Percentiles rank a stretch among this genome's conserved stretches.
Evolutionary conservation across 116 monocot species (phyloP).

Genomic region (Trichopus zeylanicus): DNA sequence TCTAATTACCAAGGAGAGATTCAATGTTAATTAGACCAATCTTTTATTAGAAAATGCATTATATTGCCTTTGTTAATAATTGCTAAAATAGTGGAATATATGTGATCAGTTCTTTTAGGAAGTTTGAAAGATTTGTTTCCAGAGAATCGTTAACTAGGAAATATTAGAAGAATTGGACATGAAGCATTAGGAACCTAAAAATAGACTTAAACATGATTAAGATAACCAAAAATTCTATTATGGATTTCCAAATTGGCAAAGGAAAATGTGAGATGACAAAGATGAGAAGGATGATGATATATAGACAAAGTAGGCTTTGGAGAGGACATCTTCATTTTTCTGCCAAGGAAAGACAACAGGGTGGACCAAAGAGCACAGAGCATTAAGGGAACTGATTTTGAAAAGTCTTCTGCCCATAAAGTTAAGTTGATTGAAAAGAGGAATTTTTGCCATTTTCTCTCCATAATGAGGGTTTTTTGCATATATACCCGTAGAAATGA

Average conservation of each 20-base stretch:
- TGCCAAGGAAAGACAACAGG: conserved; percentile 3
- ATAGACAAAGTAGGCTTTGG: conserved; percentile 5
- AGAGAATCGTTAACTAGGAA: too few relatives aligned
- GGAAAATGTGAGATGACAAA: conserved; percentile 3
- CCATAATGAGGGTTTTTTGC: too few relatives aligned
- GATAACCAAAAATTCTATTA: not conserved
- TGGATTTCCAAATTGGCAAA: not conserved
- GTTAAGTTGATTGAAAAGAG: not conserved
- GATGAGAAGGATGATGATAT: not conserved
- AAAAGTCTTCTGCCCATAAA: conserved; percentile 2
- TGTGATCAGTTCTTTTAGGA: too few relatives aligned
- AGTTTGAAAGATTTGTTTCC: too few relatives aligned
- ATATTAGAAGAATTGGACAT: too few relatives aligned
- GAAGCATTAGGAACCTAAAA: too few relatives aligned
- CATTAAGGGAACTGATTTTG: conserved; percentile 6
- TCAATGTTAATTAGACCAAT: too few relatives aligned
- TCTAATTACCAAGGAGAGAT: too few relatives aligned
- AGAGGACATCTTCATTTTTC: not conserved
- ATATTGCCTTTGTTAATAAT: too few relatives aligned
- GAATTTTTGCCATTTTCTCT: not conserved
- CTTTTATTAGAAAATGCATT: too few relatives aligned
- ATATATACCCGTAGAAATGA: too few relatives aligned
- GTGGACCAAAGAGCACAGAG: not conserved
- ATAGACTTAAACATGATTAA: not conserved
- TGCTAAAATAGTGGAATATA: too few relatives aligned